phyloP scores from a whole-genome alignment of 1,284 basidiomycete genomes.

The Fomitopsis schrenkii region DNA sequence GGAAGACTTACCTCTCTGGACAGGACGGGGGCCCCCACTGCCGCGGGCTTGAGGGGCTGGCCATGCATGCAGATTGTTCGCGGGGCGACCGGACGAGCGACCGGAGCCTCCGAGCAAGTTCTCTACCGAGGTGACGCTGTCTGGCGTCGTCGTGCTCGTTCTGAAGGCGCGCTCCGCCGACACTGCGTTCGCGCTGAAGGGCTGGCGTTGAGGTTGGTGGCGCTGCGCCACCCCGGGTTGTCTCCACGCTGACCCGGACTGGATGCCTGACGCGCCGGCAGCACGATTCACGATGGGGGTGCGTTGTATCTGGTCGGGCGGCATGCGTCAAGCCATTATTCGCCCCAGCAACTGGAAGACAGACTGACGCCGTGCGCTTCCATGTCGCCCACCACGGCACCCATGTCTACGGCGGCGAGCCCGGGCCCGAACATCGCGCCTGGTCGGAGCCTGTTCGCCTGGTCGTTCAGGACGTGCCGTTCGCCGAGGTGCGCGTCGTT shows the following conservation, averaged over 20 bases:
- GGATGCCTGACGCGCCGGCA: conserved; percentile 20
- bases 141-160: conserved; percentile 42
- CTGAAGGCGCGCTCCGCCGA: conserved; percentile 39
- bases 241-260: conserved; percentile 16
- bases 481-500: conserved; percentile 2
- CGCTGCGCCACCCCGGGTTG: conserved; percentile 24
- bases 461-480: conserved; percentile 13
- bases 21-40: not conserved
- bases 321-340: not conserved
- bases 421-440: conserved; percentile 15
- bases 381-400: conserved; percentile 63
- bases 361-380: conserved; percentile 56
- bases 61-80: conserved; percentile 5
- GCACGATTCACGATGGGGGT: conserved; percentile 61
- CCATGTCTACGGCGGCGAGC: conserved; percentile 38
- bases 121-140: conserved; percentile 68
- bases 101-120: conserved; percentile 40
- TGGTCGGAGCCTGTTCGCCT: conserved; percentile 13
- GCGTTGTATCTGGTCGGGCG: conserved; percentile 54
- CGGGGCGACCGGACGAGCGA: conserved; percentile 12
- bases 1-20: conserved; percentile 6
- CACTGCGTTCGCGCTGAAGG: conserved; percentile 32
- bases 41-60: conserved; percentile 7
- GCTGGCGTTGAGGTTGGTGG: conserved; percentile 40
- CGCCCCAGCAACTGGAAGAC: not conserved